phyloP scores from a whole-genome alignment of 164 flowering plant species.

The Stephania yunnanensis region DNA sequence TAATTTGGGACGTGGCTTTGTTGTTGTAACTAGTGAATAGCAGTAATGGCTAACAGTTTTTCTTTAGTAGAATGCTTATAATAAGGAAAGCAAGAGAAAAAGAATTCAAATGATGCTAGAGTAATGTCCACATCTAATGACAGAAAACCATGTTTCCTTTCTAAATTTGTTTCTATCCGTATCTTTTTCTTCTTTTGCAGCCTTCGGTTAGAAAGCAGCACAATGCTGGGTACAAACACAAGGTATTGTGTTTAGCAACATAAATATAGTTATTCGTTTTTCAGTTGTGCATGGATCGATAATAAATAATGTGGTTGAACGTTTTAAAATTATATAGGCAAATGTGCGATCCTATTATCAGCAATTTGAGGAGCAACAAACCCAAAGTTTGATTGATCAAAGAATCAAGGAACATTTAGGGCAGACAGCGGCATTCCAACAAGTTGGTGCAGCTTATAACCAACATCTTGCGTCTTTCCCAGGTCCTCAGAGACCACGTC shows the following conservation, averaged over 20 bases:
- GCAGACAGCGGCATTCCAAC: constrained; percentile 71
- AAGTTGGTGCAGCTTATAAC: constrained; percentile 81
- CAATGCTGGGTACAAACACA: constrained; percentile 97
- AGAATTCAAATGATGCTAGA: too few species aligned
- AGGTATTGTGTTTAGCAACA: constrained; percentile 40
- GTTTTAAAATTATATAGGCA: constrained; percentile 39
- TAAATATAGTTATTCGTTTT: neutral
- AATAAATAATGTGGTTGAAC: neutral
- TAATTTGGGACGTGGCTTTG: too few species aligned
- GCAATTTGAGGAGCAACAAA: constrained; percentile 90
- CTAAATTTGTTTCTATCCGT: neutral
- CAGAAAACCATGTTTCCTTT: too few species aligned
- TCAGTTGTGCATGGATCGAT: neutral
- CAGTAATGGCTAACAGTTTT: too few species aligned
- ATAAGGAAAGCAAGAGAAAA: too few species aligned
- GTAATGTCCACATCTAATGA: too few species aligned
- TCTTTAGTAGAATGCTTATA: too few species aligned
- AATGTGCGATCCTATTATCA: constrained; percentile 87
- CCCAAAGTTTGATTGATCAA: constrained; percentile 89
- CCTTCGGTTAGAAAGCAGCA: constrained; percentile 99
- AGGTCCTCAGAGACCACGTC: constrained; percentile 49
- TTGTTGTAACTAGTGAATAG: too few species aligned
- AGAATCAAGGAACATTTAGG: constrained; percentile 92
- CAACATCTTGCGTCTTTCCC: constrained; percentile 48
- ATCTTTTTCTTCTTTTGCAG: constrained; percentile 32